Conservation (phyloP, 495 filamentous ascomycete species). For the Xylaria flabelliformis region DNA sequence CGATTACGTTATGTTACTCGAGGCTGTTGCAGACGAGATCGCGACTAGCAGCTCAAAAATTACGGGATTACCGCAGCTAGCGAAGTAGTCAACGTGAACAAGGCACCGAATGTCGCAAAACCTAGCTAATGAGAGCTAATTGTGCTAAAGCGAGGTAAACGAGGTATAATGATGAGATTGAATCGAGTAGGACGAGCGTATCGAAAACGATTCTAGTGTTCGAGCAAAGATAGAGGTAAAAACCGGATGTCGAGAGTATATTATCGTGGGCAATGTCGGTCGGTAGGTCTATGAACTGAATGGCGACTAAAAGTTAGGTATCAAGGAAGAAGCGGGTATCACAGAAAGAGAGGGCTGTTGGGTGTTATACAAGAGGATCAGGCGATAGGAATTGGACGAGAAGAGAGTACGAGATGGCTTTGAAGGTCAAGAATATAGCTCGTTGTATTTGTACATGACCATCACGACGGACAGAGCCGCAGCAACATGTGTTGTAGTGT, state of each 20-base stretch:
- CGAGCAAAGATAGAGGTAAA: neutral
- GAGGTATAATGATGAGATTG: neutral
- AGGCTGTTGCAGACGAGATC: neutral
- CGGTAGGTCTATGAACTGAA: neutral
- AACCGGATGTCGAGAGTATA: neutral
- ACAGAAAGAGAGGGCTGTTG: neutral
- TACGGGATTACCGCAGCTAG: neutral
- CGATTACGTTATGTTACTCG: neutral
- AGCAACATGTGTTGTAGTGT: neutral
- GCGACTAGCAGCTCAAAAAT: neutral
- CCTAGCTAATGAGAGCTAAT: neutral
- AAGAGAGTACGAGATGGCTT: neutral
- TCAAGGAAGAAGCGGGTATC: neutral
- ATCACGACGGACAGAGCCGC: neutral
- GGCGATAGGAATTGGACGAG: neutral
- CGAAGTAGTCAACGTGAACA: neutral
- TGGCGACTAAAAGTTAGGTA: neutral
- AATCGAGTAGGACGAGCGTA: neutral
- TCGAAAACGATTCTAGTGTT: neutral
- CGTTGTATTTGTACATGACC: neutral
- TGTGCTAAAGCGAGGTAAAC: neutral
- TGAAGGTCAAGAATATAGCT: neutral
- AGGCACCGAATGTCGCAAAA: neutral
- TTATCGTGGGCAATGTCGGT: neutral
- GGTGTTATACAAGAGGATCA: neutral